phyloP scores from a whole-genome alignment of 2,329 filamentous ascomycete species.

The Fusarium sp. region DNA sequence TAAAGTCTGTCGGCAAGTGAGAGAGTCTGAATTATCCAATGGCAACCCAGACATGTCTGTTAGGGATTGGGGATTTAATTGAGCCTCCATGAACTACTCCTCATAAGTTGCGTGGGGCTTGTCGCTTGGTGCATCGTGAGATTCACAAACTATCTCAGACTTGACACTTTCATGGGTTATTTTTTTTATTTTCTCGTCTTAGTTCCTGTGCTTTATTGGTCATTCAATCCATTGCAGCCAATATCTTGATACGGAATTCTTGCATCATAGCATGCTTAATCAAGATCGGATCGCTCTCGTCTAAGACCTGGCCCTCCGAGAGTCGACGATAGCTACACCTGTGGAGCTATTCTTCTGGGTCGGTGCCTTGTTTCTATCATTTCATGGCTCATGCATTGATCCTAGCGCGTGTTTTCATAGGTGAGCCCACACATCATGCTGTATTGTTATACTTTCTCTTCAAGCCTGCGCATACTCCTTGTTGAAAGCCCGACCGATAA shows the following conservation, averaged over 20 bases:
- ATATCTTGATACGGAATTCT: background rate
- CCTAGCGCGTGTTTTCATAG: background rate
- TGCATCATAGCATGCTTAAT: conserved; percentile 3
- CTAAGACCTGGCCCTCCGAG: background rate
- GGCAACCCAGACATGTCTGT: background rate
- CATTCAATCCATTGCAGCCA: background rate
- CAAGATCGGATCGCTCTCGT: background rate
- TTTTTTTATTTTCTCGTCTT: background rate
- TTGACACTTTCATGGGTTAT: background rate
- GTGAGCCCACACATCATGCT: background rate
- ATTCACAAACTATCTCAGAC: background rate
- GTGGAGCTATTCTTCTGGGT: background rate
- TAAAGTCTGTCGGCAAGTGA: background rate
- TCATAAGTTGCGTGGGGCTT: background rate
- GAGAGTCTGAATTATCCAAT: background rate
- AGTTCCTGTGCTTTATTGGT: background rate
- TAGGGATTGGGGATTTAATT: background rate
- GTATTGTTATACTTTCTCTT: background rate
- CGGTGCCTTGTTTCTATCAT: background rate
- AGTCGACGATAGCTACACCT: conserved; percentile 11
- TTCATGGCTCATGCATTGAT: background rate
- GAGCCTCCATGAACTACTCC: background rate
- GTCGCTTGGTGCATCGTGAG: background rate
- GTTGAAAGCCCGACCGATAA: conserved; percentile 93
- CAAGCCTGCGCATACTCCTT: conserved; percentile 73